These are phyloP conservation scores for Rubia balearica DNA, from an alignment of 305 asterid genomes.

Conservation along the genomic window DNA sequence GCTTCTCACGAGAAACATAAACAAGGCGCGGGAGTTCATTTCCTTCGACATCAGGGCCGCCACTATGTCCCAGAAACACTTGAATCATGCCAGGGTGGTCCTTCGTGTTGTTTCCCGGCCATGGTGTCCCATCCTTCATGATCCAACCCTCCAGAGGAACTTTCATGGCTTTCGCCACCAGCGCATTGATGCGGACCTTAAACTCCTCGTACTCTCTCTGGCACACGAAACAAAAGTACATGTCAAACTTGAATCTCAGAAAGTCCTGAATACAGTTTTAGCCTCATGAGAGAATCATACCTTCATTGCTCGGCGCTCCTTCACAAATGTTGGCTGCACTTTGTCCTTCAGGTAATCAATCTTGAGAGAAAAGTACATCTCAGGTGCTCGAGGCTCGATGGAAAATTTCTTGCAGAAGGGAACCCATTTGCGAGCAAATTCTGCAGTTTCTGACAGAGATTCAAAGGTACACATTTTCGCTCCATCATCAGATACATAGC, in stretches of 20 bases:
- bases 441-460: slow-evolving; percentile 93
- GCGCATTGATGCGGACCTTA: slow-evolving; percentile 77
- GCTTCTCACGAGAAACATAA: slow-evolving; percentile 97
- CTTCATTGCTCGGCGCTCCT: slow-evolving; percentile 98
- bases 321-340: slow-evolving; percentile 93
- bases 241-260: background rate
- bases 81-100: slow-evolving; percentile 99
- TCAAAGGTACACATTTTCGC: slow-evolving; percentile 98
- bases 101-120: slow-evolving; percentile 97
- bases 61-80: slow-evolving; percentile 90
- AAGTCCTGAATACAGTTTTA: slow-evolving; percentile 3
- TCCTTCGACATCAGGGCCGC: slow-evolving; percentile 87
- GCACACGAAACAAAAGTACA: slow-evolving; percentile 14
- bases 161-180: slow-evolving; percentile 92
- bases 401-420: slow-evolving; percentile 88
- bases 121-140: slow-evolving; percentile 98
- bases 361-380: slow-evolving; percentile 84
- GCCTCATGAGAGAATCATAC: slow-evolving; percentile 26
- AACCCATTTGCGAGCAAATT: slow-evolving; percentile 92
- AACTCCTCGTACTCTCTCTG: slow-evolving; percentile 98
- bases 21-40: slow-evolving; percentile 93
- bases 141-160: slow-evolving; percentile 96
- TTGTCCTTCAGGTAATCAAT: slow-evolving; percentile 91
- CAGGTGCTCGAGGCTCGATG: slow-evolving; percentile 98
- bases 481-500: slow-evolving; percentile 96